A percentile compares a stretch with the other conserved stretches of the same genome.
Evolutionary conservation across 2,329 filamentous ascomycete species (phyloP).

Genomic region (Neofusicoccum umdonicola): DNA sequence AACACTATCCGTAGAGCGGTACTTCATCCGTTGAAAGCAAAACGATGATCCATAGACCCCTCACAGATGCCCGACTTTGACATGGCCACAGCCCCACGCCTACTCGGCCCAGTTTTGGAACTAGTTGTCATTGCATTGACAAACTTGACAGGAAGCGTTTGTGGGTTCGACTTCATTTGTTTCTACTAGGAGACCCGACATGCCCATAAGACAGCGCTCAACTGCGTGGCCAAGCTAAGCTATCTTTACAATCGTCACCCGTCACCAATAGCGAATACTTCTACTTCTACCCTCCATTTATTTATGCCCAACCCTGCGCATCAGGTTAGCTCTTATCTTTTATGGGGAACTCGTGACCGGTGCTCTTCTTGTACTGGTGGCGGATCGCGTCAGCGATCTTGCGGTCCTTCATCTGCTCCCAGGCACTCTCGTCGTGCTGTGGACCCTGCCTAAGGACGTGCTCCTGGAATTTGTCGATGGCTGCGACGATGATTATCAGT

Average conservation of each 20-base stretch:
- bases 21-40: too few relatives aligned
- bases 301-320: not conserved
- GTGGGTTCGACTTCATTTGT: not conserved
- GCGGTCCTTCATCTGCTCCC: conserved; percentile 14
- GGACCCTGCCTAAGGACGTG: conserved; percentile 8
- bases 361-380: conserved; percentile 9
- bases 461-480: conserved; percentile 18
- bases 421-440: conserved; percentile 13
- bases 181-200: not conserved
- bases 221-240: not conserved
- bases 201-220: not conserved
- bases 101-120: too few relatives aligned
- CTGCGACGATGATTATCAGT: conserved; percentile 14
- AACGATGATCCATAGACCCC: too few relatives aligned
- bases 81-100: too few relatives aligned
- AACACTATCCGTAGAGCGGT: not conserved
- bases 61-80: too few relatives aligned
- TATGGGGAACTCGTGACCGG: conserved; percentile 15
- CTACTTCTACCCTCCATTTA: not conserved
- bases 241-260: not conserved
- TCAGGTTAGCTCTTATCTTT: conserved; percentile 9
- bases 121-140: too few relatives aligned
- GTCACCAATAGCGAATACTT: not conserved
- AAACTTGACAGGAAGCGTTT: not conserved
- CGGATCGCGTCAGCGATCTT: conserved; percentile 13